Conservation (phyloP, 148 eudicot species). For the Suaeda aralocaspica region DNA sequence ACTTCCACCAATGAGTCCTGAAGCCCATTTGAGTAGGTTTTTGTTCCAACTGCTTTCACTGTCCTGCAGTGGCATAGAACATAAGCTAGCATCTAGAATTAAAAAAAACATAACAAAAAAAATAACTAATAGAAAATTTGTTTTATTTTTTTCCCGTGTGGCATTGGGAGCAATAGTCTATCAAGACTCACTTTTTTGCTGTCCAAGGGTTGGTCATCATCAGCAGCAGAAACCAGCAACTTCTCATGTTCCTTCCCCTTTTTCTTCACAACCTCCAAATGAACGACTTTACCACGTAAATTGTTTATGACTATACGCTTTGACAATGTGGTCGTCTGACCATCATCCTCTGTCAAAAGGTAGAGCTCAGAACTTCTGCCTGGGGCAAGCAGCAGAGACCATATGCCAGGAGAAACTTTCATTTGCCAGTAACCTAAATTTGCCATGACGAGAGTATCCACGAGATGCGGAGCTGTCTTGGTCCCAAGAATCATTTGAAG, state of each 20-base stretch:
- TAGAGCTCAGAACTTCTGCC: conserved; percentile 96
- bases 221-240: conserved; percentile 57
- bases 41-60: conserved; percentile 69
- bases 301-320: conserved; percentile 75
- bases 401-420: conserved; percentile 97
- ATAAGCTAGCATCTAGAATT: conserved; percentile 10
- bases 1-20: conserved; percentile 78
- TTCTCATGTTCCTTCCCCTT: conserved; percentile 86
- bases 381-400: conserved; percentile 93
- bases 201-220: conserved; percentile 39
- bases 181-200: conserved; percentile 36
- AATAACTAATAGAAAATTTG: neutral
- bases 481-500: conserved; percentile 96
- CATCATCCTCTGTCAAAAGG: conserved; percentile 62
- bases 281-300: conserved; percentile 79
- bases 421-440: conserved; percentile 99
- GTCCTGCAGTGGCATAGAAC: conserved; percentile 43
- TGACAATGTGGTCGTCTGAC: conserved; percentile 39
- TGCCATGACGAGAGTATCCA: conserved; percentile 97
- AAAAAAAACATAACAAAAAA: neutral
- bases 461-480: conserved; percentile 75
- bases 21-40: conserved; percentile 87
- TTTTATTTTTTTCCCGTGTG: neutral
- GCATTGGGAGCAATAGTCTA: neutral
- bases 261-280: conserved; percentile 78